phyloP scores from a whole-genome alignment of 768 basidiomycete genomes.

The Boletus reticuloceps region DNA sequence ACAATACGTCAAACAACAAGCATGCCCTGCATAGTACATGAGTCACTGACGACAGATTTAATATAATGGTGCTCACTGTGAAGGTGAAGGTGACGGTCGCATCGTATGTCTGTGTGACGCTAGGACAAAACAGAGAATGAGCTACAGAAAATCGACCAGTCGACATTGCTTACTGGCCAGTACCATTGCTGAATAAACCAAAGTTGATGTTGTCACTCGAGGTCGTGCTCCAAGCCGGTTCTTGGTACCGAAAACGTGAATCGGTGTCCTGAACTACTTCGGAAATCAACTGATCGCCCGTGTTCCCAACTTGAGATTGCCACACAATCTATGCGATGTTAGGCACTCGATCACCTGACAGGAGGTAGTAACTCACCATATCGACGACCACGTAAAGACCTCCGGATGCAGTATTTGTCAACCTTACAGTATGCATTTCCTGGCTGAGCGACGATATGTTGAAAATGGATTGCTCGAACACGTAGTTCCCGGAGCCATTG shows the following conservation, averaged over 20 bases:
- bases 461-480: constrained; percentile 45
- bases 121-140: constrained; percentile 11
- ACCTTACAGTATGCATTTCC: constrained; percentile 35
- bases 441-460: constrained; percentile 31
- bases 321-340: constrained; percentile 25
- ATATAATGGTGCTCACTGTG: constrained; percentile 28
- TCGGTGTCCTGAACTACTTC: constrained; percentile 37
- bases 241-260: constrained; percentile 38
- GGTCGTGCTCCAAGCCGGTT: constrained; percentile 36
- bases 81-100: constrained; percentile 41
- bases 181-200: constrained; percentile 39
- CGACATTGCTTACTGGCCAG: constrained; percentile 37
- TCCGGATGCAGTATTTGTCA: constrained; percentile 35
- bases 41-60: constrained; percentile 2
- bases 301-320: constrained; percentile 27
- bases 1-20: neutral
- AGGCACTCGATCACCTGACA: neutral
- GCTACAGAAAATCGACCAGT: neutral
- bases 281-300: constrained; percentile 8
- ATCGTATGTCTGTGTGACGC: constrained; percentile 33
- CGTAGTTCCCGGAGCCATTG: constrained; percentile 27
- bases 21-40: constrained; percentile 20
- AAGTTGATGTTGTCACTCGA: constrained; percentile 27
- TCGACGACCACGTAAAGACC: constrained; percentile 44
- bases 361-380: constrained; percentile 27